Conservation (phyloP, 371 early-diverging fungal genomes). For the Massospora cicadina region DNA sequence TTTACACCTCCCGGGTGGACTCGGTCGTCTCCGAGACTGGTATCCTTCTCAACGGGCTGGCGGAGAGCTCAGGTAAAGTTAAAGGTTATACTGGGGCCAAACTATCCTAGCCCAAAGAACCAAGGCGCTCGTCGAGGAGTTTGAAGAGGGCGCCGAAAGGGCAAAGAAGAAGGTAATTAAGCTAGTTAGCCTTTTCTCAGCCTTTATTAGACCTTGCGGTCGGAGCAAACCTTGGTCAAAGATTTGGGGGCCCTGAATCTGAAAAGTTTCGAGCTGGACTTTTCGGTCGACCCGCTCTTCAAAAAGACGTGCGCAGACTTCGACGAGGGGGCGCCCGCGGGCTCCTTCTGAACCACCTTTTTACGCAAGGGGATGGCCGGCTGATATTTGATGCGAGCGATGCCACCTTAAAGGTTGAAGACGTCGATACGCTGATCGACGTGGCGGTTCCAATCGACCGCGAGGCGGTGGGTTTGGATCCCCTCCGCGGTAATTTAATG, state of each 20-base stretch:
- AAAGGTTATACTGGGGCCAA: constrained; percentile 10
- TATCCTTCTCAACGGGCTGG: constrained; percentile 75
- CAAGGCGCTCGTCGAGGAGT: constrained; percentile 27
- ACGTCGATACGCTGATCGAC: background rate
- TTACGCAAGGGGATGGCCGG: constrained; percentile 58
- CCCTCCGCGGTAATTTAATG: background rate
- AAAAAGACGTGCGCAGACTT: constrained; percentile 94
- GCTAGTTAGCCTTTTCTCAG: background rate
- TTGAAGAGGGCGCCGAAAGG: constrained; percentile 25
- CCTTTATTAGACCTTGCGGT: constrained; percentile 8
- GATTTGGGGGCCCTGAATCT: constrained; percentile 56
- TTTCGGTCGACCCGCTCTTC: constrained; percentile 89
- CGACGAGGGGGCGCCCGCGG: constrained; percentile 95
- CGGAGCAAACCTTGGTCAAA: constrained; percentile 58
- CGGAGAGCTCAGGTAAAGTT: constrained; percentile 36
- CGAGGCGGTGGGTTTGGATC: background rate
- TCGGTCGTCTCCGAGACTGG: constrained; percentile 93
- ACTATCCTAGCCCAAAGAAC: constrained; percentile 19
- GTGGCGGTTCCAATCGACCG: background rate
- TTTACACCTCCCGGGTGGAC: constrained; percentile 97
- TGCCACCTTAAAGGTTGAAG: constrained; percentile 23
- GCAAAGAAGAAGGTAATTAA: constrained; percentile 19
- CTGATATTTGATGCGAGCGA: constrained; percentile 90
- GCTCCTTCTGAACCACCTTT: constrained; percentile 69
- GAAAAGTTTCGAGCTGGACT: constrained; percentile 83